phyloP scores from a whole-genome alignment of 2,329 filamentous ascomycete genomes.

The Aureobasidium lini region DNA sequence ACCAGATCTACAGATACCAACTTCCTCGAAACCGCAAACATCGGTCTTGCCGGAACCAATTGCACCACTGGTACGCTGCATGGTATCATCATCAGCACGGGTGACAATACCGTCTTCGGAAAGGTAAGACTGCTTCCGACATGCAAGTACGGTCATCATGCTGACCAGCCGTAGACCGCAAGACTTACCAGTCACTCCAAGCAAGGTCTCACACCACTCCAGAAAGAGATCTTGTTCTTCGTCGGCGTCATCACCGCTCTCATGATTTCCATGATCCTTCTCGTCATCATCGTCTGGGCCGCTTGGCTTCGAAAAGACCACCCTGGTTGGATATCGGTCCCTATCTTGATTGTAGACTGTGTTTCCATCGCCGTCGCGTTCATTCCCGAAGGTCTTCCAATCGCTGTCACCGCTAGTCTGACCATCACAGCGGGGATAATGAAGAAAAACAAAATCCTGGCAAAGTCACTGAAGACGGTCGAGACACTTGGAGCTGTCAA shows the following conservation, averaged over 20 bases:
- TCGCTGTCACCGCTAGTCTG: slow-evolving; percentile 58
- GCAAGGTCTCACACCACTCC: slow-evolving; percentile 59
- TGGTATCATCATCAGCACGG: slow-evolving; percentile 64
- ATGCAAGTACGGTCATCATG: neutral
- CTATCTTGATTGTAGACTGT: slow-evolving; percentile 63
- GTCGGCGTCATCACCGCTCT: slow-evolving; percentile 61
- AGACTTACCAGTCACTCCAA: slow-evolving; percentile 64
- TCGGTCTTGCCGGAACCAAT: slow-evolving; percentile 73
- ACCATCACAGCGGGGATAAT: slow-evolving; percentile 72
- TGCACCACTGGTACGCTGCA: slow-evolving; percentile 61
- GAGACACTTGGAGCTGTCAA: slow-evolving; percentile 68
- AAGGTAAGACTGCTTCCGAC: slow-evolving; percentile 35
- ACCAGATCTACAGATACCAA: slow-evolving; percentile 63
- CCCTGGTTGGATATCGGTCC: slow-evolving; percentile 64
- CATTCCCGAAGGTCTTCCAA: slow-evolving; percentile 66
- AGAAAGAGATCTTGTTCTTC: slow-evolving; percentile 66
- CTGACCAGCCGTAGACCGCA: slow-evolving; percentile 40
- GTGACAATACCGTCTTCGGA: slow-evolving; percentile 67
- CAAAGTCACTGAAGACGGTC: slow-evolving; percentile 72
- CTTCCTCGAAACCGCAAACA: slow-evolving; percentile 68
- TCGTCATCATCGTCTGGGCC: slow-evolving; percentile 62
- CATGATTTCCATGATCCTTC: slow-evolving; percentile 57
- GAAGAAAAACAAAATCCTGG: slow-evolving; percentile 68
- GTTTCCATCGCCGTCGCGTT: slow-evolving; percentile 61
- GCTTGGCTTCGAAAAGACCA: slow-evolving; percentile 61